Evolutionary conservation across 768 basidiomycete species (phyloP).

Genomic region (Cystobasidium onofrii): DNA sequence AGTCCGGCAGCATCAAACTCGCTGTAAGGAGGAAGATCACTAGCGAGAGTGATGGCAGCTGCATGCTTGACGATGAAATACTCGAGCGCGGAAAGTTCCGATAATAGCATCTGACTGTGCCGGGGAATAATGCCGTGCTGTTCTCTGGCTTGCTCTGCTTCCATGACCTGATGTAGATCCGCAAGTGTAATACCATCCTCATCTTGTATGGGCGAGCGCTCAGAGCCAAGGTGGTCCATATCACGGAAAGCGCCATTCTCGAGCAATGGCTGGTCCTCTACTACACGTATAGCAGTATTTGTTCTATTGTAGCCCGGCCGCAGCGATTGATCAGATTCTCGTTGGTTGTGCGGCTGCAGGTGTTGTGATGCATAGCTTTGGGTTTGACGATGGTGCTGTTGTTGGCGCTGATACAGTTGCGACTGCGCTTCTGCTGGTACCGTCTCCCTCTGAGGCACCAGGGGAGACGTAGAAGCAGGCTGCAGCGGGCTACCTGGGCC

Average conservation of each 20-base stretch:
- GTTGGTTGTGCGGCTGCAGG: neutral
- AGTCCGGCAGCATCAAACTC: constrained; percentile 62
- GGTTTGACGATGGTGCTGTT: neutral
- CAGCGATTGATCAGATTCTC: neutral
- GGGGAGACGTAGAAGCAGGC: neutral
- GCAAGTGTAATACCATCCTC: constrained; percentile 86
- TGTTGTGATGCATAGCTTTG: neutral
- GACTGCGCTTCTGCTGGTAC: neutral
- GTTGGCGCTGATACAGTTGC: neutral
- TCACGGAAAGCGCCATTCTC: constrained; percentile 27
- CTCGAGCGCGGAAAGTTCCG: constrained; percentile 74
- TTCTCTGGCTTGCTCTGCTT: constrained; percentile 80
- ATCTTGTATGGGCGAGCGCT: constrained; percentile 42
- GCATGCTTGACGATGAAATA: constrained; percentile 84
- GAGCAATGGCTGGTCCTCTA: constrained; percentile 58
- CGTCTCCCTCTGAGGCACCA: neutral
- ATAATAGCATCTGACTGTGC: constrained; percentile 56
- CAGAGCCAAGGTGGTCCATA: constrained; percentile 42
- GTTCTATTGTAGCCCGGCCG: constrained; percentile 43
- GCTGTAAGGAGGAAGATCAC: constrained; percentile 62
- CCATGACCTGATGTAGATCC: constrained; percentile 86
- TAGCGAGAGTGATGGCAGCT: constrained; percentile 63
- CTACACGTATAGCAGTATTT: constrained; percentile 79
- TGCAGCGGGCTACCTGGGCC: neutral
- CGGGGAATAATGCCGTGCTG: constrained; percentile 56